Evolutionary conservation across 2,329 filamentous ascomycete genomes (phyloP), one percentile per base, ranked within the genome.

Genomic region (Fusarium solani-melongenae): DNA sequence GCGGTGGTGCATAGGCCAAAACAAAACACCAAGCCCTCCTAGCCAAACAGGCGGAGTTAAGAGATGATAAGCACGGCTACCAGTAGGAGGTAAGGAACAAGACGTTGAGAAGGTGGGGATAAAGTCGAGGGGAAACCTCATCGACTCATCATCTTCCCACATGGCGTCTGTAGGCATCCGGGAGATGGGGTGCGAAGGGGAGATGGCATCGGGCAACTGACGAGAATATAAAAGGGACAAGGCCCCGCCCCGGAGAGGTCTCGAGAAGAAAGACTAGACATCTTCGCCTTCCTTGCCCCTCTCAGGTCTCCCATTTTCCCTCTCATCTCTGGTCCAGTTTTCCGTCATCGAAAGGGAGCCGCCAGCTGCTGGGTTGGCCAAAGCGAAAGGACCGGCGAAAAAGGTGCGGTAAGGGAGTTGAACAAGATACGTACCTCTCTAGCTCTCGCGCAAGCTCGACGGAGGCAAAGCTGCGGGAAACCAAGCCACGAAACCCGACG

Each of bases 191-290:
- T 36, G 46, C 33, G 44, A 62, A 65, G 51, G 60, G 31, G 20
- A 64, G 67, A 76, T 60, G 74, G 66, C 72, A 72, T 78, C 76
- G 69, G 76, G 62, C 67, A 38, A 67, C 55, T 51, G 62, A 39
- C 31, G 49, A 76, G 68, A 69, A 66, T 79, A 78, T 78, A 78
- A 76, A 78, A 78, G 63, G 76, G 71, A 72, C 71, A 33, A 58
- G 67, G 55, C 36, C 69, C 76, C 74, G 64, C 74, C 71, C 62
- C 64, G 46, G 41, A 59, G 56, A 66, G 53, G 57, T 38, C 17
- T 51, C 57, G 24, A 20, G 60, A 69, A 72, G 63, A 58, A 63
- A 70, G 71, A 69, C 65, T 20, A 63, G 61, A 63, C 72, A 74
- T 68, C 69, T 63, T 62, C 66, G 34, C 46, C n/a, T 38, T 39